Conservation (phyloP, 768 basidiomycete genomes). For the Saitozyma podzolica region DNA sequence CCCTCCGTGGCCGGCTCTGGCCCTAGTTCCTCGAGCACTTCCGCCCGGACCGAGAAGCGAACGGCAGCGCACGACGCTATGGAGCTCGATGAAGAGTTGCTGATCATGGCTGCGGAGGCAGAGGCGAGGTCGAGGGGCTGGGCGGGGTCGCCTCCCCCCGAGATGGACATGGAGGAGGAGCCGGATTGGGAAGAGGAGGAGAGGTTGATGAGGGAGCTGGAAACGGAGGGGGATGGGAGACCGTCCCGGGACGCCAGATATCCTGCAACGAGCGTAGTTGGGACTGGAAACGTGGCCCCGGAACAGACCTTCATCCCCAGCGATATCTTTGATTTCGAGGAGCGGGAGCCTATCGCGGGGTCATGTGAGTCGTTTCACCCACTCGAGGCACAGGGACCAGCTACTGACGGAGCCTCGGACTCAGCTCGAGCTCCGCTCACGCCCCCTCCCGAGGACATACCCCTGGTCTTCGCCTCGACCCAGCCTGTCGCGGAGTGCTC, state of each 20-base stretch:
- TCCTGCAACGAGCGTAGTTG: not conserved
- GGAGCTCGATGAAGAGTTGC: not conserved
- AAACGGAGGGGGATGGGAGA: not conserved
- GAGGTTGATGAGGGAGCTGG: not conserved
- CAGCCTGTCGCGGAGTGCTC: not conserved
- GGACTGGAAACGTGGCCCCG: not conserved
- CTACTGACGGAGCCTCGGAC: not conserved
- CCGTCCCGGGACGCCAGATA: not conserved
- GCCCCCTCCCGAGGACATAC: constrained; percentile 9
- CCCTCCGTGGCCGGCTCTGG: not conserved
- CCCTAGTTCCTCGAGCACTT: too few relatives aligned
- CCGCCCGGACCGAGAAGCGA: too few relatives aligned
- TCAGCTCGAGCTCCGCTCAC: constrained; percentile 9
- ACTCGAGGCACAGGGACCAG: not conserved
- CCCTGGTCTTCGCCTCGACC: too few relatives aligned
- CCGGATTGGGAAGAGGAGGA: not conserved
- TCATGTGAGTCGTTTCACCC: not conserved
- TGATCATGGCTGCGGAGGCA: constrained; percentile 1
- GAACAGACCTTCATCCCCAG: not conserved
- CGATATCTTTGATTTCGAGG: not conserved
- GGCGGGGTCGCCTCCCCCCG: not conserved
- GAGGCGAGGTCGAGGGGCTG: not conserved
- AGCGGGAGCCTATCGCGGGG: not conserved
- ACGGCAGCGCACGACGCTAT: not conserved
- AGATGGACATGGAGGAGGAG: not conserved